Conservation (phyloP, 2,329 filamentous ascomycete species). For the Bimuria novae-zelandiae region DNA sequence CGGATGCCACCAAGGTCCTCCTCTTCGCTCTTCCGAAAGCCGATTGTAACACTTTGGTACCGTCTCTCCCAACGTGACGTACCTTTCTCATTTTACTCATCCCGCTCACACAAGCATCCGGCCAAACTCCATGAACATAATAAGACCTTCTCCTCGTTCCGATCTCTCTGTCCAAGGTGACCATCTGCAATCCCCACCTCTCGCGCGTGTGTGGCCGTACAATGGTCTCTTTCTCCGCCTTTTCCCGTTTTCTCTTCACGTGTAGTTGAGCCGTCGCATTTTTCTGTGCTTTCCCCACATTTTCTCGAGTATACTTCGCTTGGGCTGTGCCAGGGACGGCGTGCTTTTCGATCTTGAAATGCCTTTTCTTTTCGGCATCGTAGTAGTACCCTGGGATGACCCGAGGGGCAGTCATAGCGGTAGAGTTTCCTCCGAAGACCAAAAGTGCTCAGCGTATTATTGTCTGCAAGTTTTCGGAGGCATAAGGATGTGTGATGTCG, state of each 20-base stretch:
- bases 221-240: conserved; percentile 31
- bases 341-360: conserved; percentile 52
- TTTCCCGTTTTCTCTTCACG: conserved; percentile 12
- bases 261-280: conserved; percentile 26
- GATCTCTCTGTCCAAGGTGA: conserved; percentile 34
- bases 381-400: conserved; percentile 56
- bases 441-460: background rate
- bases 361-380: conserved; percentile 54
- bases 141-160: conserved; percentile 23
- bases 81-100: conserved; percentile 6
- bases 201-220: conserved; percentile 19
- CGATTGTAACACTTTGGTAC: too few species aligned
- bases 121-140: conserved; percentile 29
- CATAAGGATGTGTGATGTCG: too few species aligned
- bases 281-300: conserved; percentile 44
- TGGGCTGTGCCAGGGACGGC: conserved; percentile 39
- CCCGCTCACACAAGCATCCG: conserved; percentile 31
- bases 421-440: background rate
- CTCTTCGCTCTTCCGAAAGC: too few species aligned
- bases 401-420: conserved; percentile 13
- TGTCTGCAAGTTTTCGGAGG: too few species aligned
- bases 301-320: conserved; percentile 49
- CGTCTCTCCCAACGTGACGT: too few species aligned
- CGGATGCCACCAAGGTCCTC: background rate
- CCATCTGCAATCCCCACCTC: conserved; percentile 13